Conservation (phyloP, 2,329 filamentous ascomycete genomes). For the Exophiala bonariae region DNA sequence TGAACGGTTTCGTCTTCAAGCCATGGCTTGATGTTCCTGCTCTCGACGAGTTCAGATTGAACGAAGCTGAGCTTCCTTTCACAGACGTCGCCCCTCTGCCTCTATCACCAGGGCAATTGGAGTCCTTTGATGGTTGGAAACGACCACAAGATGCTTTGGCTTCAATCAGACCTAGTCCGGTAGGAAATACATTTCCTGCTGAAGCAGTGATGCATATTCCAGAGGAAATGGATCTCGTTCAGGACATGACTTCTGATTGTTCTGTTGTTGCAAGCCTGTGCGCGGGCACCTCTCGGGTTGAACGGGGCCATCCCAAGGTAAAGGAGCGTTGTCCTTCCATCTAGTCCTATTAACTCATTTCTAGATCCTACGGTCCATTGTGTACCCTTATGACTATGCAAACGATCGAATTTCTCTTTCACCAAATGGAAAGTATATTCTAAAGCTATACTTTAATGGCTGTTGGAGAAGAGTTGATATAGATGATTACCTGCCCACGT, state of each 20-base stretch:
- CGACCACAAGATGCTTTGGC: conserved; percentile 69
- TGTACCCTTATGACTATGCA: conserved; percentile 71
- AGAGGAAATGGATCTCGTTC: conserved; percentile 73
- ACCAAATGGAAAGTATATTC: conserved; percentile 81
- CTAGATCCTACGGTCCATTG: conserved; percentile 68
- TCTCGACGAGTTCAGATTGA: conserved; percentile 61
- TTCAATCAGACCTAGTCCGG: conserved; percentile 25
- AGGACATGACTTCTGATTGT: conserved; percentile 94
- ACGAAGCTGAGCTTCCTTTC: conserved; percentile 56
- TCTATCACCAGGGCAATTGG: conserved; percentile 71
- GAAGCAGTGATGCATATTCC: conserved; percentile 58
- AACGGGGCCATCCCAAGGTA: conserved; percentile 69
- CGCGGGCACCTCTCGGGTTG: conserved; percentile 70
- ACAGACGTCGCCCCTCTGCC: conserved; percentile 67
- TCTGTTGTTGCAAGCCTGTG: conserved; percentile 96
- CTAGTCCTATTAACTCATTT: conserved; percentile 11
- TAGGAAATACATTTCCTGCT: conserved; percentile 11
- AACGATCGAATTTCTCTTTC: conserved; percentile 64
- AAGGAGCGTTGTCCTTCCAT: conserved; percentile 25
- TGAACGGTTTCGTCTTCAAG: conserved; percentile 81
- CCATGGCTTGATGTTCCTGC: conserved; percentile 73
- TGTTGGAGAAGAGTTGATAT: conserved; percentile 84
- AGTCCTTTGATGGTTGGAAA: conserved; percentile 82
- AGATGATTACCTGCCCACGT: conserved; percentile 82
- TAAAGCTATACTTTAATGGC: conserved; percentile 94